Conservation (phyloP, 2,329 filamentous ascomycete genomes). For the Cercospora zeina region DNA sequence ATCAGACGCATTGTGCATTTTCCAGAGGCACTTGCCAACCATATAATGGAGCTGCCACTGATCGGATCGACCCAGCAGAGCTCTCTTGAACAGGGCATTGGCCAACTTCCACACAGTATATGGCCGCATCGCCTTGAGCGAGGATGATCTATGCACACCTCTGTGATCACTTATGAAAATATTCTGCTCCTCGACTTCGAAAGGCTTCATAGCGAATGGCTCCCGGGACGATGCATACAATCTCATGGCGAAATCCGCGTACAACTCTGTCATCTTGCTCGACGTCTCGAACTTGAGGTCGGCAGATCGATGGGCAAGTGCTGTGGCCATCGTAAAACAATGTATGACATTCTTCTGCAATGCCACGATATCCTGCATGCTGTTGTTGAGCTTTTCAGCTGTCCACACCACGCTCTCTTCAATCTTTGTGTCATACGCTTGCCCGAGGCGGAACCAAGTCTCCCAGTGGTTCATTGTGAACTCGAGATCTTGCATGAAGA, state of each 20-base stretch:
- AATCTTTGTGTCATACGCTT: conserved; percentile 83
- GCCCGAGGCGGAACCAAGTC: conserved; percentile 83
- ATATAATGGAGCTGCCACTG: conserved; percentile 69
- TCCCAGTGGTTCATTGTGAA: conserved; percentile 83
- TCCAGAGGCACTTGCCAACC: conserved; percentile 71
- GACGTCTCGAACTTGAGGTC: conserved; percentile 57
- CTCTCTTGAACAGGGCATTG: conserved; percentile 60
- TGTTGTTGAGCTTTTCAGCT: conserved; percentile 87
- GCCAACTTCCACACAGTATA: conserved; percentile 68
- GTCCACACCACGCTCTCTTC: conserved; percentile 87
- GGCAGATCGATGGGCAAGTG: conserved; percentile 59
- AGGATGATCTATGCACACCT: conserved; percentile 57
- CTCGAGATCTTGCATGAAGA: conserved; percentile 78
- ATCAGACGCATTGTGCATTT: conserved; percentile 58
- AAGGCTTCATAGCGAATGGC: conserved; percentile 67
- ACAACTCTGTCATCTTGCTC: conserved; percentile 63
- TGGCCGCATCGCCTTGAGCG: conserved; percentile 59
- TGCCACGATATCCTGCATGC: conserved; percentile 69
- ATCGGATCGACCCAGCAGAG: conserved; percentile 59
- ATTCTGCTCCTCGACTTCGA: conserved; percentile 61
- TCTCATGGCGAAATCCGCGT: conserved; percentile 66
- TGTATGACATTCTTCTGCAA: conserved; percentile 80
- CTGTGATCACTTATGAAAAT: conserved; percentile 53
- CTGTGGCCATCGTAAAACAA: conserved; percentile 69
- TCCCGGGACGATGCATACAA: conserved; percentile 68